Percentiles rank a stretch among this genome's conserved stretches.
These are phyloP conservation scores for Orbilia oligospora DNA, from an alignment of 2,329 filamentous ascomycete species.

Conservation along the genomic window DNA sequence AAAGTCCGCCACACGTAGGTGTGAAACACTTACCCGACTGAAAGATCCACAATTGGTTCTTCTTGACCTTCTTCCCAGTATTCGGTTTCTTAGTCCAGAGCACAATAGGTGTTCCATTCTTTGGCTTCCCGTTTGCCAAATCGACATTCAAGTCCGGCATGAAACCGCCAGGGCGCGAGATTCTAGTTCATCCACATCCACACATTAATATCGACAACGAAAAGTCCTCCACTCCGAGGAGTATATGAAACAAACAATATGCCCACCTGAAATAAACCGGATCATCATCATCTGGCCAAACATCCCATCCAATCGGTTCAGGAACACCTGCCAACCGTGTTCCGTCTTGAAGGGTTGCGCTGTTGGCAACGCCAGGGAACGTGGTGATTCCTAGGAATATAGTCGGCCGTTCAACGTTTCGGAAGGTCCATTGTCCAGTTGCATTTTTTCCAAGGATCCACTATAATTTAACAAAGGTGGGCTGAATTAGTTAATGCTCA, in stretches of 20 bases:
- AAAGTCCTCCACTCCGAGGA: not conserved
- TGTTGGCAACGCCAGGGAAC: constrained; percentile 17
- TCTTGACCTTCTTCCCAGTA: constrained; percentile 26
- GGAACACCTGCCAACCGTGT: constrained; percentile 5
- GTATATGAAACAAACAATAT: not conserved
- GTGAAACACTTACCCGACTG: constrained; percentile 21
- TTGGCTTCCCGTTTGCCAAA: constrained; percentile 27
- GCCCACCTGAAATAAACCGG: constrained; percentile 31
- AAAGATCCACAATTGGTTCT: constrained; percentile 47
- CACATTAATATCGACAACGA: not conserved
- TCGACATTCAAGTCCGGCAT: constrained; percentile 29
- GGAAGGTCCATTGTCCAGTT: constrained; percentile 30
- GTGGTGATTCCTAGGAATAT: constrained; percentile 30
- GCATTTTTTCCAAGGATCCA: constrained; percentile 32
- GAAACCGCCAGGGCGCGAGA: constrained; percentile 1
- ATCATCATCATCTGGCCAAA: constrained; percentile 27
- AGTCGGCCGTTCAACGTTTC: constrained; percentile 9
- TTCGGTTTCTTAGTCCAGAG: constrained; percentile 38
- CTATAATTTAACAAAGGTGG: not conserved
- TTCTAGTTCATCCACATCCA: not conserved
- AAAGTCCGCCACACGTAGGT: not conserved
- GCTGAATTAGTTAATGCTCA: not conserved
- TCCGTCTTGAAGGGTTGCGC: constrained; percentile 17
- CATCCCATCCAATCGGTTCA: constrained; percentile 28
- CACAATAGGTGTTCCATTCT: constrained; percentile 36